Percentiles rank a stretch among this genome's conserved stretches.
Evolutionary conservation across 805 yeast genomes (phyloP).

Genomic region (Cyberlindnera bimundalis): DNA sequence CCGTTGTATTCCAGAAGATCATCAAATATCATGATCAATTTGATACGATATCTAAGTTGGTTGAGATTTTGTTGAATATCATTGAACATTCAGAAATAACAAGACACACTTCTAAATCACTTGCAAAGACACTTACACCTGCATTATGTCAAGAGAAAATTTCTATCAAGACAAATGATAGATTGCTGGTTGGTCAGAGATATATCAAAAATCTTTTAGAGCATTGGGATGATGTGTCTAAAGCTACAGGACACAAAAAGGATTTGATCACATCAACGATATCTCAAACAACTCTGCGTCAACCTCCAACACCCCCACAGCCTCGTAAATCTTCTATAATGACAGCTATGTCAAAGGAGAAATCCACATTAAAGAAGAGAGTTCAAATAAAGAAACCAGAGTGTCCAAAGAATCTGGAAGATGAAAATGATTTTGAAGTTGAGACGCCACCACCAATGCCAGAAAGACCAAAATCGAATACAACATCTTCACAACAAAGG

Average conservation of each 20-base stretch:
- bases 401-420: neutral
- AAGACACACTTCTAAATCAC: conserved; percentile 35
- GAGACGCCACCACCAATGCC: conserved; percentile 13
- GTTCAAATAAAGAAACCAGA: too few species aligned
- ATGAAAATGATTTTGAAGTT: conserved; percentile 7
- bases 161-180: conserved; percentile 41
- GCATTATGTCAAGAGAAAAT: conserved; percentile 52
- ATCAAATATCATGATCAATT: conserved; percentile 28
- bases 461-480: conserved; percentile 1
- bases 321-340: too few species aligned
- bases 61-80: conserved; percentile 45
- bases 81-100: conserved; percentile 37
- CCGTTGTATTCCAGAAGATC: conserved; percentile 33
- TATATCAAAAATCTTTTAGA: conserved; percentile 51
- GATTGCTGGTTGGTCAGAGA: conserved; percentile 48
- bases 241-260: neutral
- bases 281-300: too few species aligned
- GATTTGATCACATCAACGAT: too few species aligned
- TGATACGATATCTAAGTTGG: conserved; percentile 37
- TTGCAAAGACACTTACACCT: conserved; percentile 32
- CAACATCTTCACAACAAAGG: neutral
- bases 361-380: too few species aligned
- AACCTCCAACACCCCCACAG: too few species aligned
- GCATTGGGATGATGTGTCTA: conserved; percentile 37
- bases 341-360: too few species aligned